Percentiles rank a stretch among this genome's conserved stretches.
These are phyloP conservation scores for Fraxinus nigra DNA, from an alignment of 305 asterid species.

Conservation along the genomic window DNA sequence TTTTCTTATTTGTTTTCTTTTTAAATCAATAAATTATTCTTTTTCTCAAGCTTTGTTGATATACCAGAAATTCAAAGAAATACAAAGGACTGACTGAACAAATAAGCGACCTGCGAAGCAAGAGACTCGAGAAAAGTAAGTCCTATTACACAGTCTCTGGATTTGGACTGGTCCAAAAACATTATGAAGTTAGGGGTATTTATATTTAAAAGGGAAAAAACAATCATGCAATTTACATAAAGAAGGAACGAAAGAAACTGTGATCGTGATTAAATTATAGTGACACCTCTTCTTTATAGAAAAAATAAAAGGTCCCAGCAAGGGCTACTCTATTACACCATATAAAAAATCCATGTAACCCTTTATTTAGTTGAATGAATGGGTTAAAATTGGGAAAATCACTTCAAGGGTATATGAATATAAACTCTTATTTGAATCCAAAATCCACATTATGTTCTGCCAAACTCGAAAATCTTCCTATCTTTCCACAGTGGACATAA, in stretches of 20 bases:
- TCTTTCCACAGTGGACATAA: slow-evolving; percentile 10
- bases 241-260: background rate
- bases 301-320: background rate
- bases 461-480: slow-evolving; percentile 10
- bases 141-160: background rate
- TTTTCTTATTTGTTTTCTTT: background rate
- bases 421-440: background rate
- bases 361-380: slow-evolving; percentile 1
- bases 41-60: background rate
- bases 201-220: background rate
- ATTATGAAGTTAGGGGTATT: background rate
- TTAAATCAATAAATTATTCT: background rate
- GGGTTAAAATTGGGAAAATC: background rate
- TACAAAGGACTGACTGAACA: background rate
- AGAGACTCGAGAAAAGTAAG: background rate
- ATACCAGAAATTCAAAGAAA: background rate
- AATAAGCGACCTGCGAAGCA: background rate
- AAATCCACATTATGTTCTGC: background rate
- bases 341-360: background rate
- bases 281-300: background rate
- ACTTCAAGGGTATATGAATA: background rate
- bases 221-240: background rate
- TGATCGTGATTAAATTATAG: background rate
- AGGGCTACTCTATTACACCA: background rate
- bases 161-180: background rate